phyloP scores from a whole-genome alignment of 805 yeast genomes.

The Pichia eremophila region DNA sequence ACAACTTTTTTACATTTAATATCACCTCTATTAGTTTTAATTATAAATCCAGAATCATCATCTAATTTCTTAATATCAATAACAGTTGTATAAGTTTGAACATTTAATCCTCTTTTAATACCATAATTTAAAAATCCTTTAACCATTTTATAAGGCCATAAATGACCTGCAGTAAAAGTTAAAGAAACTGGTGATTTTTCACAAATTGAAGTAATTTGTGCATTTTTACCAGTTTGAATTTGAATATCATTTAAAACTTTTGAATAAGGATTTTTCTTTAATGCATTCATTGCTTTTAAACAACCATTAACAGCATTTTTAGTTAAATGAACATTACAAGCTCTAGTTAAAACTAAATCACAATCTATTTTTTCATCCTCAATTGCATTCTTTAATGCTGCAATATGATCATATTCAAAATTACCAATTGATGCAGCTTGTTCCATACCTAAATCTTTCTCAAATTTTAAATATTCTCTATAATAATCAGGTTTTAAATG shows the following conservation, averaged over 20 bases:
- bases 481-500: conserved; percentile 32
- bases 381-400: conserved; percentile 25
- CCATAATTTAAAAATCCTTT: conserved; percentile 26
- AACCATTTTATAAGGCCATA: conserved; percentile 38
- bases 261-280: conserved; percentile 22
- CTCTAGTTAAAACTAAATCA: conserved; percentile 27
- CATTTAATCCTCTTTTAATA: conserved; percentile 28
- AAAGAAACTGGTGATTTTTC: conserved; percentile 24
- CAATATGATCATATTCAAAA: conserved; percentile 29
- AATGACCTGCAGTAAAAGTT: conserved; percentile 32
- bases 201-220: conserved; percentile 21
- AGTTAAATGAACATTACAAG: conserved; percentile 15
- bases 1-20: conserved; percentile 25
- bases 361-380: conserved; percentile 29
- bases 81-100: conserved; percentile 33
- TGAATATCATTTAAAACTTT: conserved; percentile 22
- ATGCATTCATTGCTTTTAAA: conserved; percentile 19
- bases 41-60: conserved; percentile 20
- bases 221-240: conserved; percentile 25
- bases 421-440: conserved; percentile 29
- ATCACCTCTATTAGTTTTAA: conserved; percentile 18
- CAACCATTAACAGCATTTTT: conserved; percentile 16
- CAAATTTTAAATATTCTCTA: conserved; percentile 13
- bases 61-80: conserved; percentile 13
- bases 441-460: conserved; percentile 14